Conservation (phyloP, 2,329 filamentous ascomycete species). For the Cercospora sesami region DNA sequence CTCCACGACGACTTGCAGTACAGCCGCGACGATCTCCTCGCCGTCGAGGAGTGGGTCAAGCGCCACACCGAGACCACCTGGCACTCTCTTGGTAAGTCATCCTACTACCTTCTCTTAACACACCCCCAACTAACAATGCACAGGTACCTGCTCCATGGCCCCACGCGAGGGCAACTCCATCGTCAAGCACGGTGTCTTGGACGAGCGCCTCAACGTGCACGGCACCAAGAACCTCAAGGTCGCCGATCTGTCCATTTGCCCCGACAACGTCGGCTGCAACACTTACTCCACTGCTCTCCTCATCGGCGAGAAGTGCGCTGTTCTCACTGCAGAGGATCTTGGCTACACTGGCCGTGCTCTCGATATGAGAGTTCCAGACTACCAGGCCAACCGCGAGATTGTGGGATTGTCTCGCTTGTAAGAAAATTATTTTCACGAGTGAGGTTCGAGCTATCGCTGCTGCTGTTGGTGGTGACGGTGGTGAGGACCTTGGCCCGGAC, state of each 20-base stretch:
- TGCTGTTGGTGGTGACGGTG: neutral
- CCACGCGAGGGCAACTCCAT: conserved; percentile 75
- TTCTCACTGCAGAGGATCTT: conserved; percentile 70
- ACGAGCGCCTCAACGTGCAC: conserved; percentile 75
- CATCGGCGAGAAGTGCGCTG: conserved; percentile 72
- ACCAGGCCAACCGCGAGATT: conserved; percentile 51
- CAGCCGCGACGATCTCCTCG: conserved; percentile 60
- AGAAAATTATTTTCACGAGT: neutral
- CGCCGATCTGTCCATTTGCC: conserved; percentile 72
- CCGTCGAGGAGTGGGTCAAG: conserved; percentile 64
- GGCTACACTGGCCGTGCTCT: conserved; percentile 71
- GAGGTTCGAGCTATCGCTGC: neutral
- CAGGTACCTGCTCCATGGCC: conserved; percentile 72
- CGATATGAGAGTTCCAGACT: conserved; percentile 69
- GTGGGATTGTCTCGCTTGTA: conserved; percentile 47
- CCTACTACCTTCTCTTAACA: neutral
- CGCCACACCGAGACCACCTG: conserved; percentile 75
- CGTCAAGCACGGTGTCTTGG: conserved; percentile 75
- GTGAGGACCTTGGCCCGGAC: neutral
- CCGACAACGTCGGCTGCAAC: conserved; percentile 69
- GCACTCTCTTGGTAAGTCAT: conserved; percentile 54
- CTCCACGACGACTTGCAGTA: conserved; percentile 67
- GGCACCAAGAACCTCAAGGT: conserved; percentile 77
- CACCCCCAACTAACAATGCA: too few relatives aligned
- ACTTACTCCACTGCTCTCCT: conserved; percentile 69